Evolutionary conservation across 192 early-diverging fungal species (phyloP), one percentile per base, ranked within the genome.

Genomic region (Gaertneriomyces sp.): DNA sequence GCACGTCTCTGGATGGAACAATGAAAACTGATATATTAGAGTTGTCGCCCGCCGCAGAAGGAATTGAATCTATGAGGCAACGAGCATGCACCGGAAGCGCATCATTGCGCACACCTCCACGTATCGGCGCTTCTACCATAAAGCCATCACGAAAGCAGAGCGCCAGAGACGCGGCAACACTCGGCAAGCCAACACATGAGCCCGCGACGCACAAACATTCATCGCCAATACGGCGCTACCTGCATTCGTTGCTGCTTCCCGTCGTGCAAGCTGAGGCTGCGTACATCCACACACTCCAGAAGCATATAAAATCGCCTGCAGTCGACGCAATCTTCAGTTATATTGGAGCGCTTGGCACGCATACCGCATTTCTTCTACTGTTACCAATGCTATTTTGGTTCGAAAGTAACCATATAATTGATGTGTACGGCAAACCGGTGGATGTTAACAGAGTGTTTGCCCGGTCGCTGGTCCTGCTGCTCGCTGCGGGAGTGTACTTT

Each of bases 381-480:
- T 70, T 93, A 14, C 94, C 94, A 10, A 73, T 88, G 20, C 73
- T 93, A 33, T 92, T 93, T 65, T 89, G 89, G 79, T 90, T 91
- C 55, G 88, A 89, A 20, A 80, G 84, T 51, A 64, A 58, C 17
- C n/a, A 11, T 12, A 62, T 58, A 6, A 52, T 63, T 6, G 51
- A 25, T 10, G 54, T 46, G 8, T 19, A 53, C 57, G 60, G 53
- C 38, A 53, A 47, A 57, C 9, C 12, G 9, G 53, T 66, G 6
- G 64, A 66, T 45, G 42, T 54, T 17, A 68, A 60, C 42, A 63
- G 63, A 61, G 60, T 61, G 47, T 72, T 44, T 41, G 71, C 58
- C 17, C 12, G 71, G 20, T 60, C 58, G 7, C 42, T 72, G 14
- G 71, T 73, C 1, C 6, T 73, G 4, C 43, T 59, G 8, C 20